Base-by-base conservation (phyloP, 2,329 filamentous ascomycete species). In the Clarireedia sp. region DNA sequence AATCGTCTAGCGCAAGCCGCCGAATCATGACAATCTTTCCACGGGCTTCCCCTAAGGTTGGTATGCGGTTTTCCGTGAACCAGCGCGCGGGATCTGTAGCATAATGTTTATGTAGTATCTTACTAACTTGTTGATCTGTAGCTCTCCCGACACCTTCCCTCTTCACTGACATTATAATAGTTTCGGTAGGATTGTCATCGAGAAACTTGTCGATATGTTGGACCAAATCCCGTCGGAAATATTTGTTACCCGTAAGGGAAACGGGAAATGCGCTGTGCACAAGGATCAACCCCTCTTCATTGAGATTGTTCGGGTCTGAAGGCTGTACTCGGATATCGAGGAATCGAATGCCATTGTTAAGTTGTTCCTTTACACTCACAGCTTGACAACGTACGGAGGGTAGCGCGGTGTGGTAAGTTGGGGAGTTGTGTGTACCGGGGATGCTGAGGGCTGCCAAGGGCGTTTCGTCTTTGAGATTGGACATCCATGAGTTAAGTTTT, bases 301-400 rank as follows among this genome's bases (percentile, higher is more conserved):
- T 75, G 0, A 73, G 68, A 52, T 86, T 76, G 1, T 78, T 74
- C 1, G 81, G 77, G 51, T 75, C 75, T 29, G 78, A 75, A 1
- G 83, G 82, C 64, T 87, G 85, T 1, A 96, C 87, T 51, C 94
- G 85, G 59, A 99, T 82, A 69, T 99, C 94, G 62, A 99, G 84
- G 76, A 96, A 97, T 51, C 94, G 89, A 46, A 97, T 87, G 26
- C 94, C 94, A 68, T 96, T 92, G 55, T 84, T 77, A 26, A 99
- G 82, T 72, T 99, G 94, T 52, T 86, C 82, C 48, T 78, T 76
- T 5, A 95, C 78, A 58, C 81, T 77, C 17, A 91, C 89, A 36
- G 88, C 85, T 73, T 99, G 94, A 71, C 94, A 97, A 40, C 94
- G 87, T 38, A 97, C 94, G 1, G 90, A 95, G 1, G 94, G 94